Evolutionary conservation across 1,284 basidiomycete genomes (phyloP).

Genomic region (Ustilago bromivora): DNA sequence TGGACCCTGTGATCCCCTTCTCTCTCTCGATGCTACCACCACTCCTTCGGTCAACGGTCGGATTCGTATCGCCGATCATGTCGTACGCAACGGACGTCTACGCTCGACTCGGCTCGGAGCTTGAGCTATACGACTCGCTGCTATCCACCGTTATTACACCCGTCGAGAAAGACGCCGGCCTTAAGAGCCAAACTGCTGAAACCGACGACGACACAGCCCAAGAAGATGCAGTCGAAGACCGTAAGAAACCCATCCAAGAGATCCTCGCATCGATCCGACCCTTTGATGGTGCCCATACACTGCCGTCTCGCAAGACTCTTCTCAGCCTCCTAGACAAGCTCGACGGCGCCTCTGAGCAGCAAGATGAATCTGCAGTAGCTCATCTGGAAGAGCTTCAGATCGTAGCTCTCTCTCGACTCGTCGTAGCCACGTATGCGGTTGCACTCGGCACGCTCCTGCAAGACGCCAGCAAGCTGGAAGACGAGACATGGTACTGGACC

Average conservation of each 20-base stretch:
- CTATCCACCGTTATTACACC: slow-evolving; percentile 37
- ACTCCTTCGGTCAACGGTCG: background rate
- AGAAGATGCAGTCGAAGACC: slow-evolving; percentile 20
- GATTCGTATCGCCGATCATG: slow-evolving; percentile 15
- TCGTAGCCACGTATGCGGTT: slow-evolving; percentile 50
- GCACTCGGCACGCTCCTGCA: slow-evolving; percentile 52
- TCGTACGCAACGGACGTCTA: slow-evolving; percentile 48
- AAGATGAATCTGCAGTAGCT: background rate
- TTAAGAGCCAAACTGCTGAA: slow-evolving; percentile 7
- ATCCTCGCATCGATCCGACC: slow-evolving; percentile 33
- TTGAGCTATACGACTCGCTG: slow-evolving; percentile 50
- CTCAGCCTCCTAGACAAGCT: slow-evolving; percentile 43
- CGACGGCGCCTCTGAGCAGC: slow-evolving; percentile 22
- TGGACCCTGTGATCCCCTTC: background rate
- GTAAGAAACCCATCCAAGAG: slow-evolving; percentile 35
- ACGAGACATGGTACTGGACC: slow-evolving; percentile 61
- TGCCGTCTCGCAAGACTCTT: slow-evolving; percentile 38
- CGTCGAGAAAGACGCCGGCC: slow-evolving; percentile 12
- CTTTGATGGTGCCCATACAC: slow-evolving; percentile 16
- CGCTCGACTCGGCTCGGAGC: slow-evolving; percentile 37
- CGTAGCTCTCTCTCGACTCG: slow-evolving; percentile 52
- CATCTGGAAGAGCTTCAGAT: slow-evolving; percentile 40
- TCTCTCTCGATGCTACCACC: background rate
- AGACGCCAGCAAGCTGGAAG: slow-evolving; percentile 53
- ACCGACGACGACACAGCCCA: slow-evolving; percentile 5